Evolutionary conservation across 305 asterid species (phyloP).

Genomic region (Stenogyne calaminthoides): DNA sequence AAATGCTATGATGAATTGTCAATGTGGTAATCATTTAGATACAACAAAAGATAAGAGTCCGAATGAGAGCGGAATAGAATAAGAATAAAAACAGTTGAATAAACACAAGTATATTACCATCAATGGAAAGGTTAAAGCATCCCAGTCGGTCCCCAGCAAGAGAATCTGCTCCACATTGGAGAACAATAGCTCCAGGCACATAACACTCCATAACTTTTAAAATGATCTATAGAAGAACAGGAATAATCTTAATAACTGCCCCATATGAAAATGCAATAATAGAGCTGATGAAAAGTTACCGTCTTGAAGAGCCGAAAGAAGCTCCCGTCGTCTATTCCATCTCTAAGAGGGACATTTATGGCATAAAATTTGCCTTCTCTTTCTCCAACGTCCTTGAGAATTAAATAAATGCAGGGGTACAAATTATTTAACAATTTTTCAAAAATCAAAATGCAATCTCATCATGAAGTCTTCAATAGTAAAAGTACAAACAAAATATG

Average conservation of each 20-base stretch:
- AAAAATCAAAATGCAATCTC: conserved; percentile 7
- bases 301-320: conserved; percentile 86
- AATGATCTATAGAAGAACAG: conserved; percentile 63
- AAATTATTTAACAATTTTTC: conserved; percentile 28
- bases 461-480: neutral
- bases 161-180: conserved; percentile 98
- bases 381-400: conserved; percentile 92
- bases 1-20: conserved; percentile 19
- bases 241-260: conserved; percentile 18
- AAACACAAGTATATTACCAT: conserved; percentile 74
- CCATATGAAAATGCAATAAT: neutral
- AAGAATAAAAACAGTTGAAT: conserved; percentile 30
- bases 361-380: conserved; percentile 94
- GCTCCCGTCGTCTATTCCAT: conserved; percentile 92
- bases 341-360: conserved; percentile 93
- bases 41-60: neutral
- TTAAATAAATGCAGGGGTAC: conserved; percentile 30
- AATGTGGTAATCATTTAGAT: neutral
- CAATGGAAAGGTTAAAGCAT: conserved; percentile 98
- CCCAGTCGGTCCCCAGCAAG: conserved; percentile 99
- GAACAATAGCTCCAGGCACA: conserved; percentile 94
- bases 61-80: conserved; percentile 16
- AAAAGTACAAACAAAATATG: neutral
- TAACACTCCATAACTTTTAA: conserved; percentile 88
- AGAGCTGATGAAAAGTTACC: conserved; percentile 45